phyloP scores from a whole-genome alignment of 2,329 filamentous ascomycete genomes.

The Rhynchosporium graminicola region DNA sequence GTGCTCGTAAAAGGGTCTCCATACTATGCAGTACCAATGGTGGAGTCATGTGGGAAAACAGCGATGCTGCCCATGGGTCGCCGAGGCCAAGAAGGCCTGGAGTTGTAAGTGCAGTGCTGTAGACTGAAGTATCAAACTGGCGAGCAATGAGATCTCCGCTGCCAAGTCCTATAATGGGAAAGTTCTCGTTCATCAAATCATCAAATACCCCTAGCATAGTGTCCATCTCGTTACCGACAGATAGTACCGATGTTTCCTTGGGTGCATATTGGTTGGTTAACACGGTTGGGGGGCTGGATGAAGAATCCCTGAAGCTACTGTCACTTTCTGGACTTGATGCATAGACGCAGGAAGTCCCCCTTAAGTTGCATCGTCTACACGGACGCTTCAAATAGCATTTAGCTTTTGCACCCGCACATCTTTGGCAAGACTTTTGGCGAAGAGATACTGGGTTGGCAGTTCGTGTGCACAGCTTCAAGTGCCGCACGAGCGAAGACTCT shows the following conservation, averaged over 20 bases:
- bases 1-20: constrained; percentile 41
- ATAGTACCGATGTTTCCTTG: not conserved
- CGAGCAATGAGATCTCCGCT: not conserved
- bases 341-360: constrained; percentile 32
- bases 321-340: constrained; percentile 5
- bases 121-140: not conserved
- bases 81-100: constrained; percentile 1
- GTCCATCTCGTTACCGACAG: not conserved
- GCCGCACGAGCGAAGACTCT: constrained; percentile 25
- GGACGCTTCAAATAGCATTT: constrained; percentile 37
- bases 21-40: constrained; percentile 36
- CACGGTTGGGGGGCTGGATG: not conserved
- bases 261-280: not conserved
- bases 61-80: constrained; percentile 17
- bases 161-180: not conserved
- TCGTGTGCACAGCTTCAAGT: constrained; percentile 22
- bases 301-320: not conserved
- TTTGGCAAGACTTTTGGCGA: constrained; percentile 37
- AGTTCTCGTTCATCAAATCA: not conserved
- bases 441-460: constrained; percentile 11
- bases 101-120: not conserved
- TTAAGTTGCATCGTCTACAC: constrained; percentile 35
- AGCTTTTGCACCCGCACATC: constrained; percentile 37
- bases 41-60: constrained; percentile 18
- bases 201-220: not conserved